Conservation (phyloP, 495 filamentous ascomycete genomes). For the Penicillium robsamsonii region DNA sequence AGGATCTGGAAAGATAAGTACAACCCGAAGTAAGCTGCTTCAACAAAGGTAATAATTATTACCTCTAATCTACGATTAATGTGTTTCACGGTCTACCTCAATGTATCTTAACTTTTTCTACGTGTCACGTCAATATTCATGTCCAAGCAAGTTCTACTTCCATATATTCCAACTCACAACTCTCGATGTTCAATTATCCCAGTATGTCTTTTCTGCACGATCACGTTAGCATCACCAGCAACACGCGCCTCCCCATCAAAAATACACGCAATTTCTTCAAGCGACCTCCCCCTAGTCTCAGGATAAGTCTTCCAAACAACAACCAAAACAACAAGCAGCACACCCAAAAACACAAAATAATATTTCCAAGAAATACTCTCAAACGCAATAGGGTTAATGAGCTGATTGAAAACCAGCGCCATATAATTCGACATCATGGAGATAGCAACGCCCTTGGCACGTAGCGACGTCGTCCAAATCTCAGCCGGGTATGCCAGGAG, state of each 20-base stretch:
- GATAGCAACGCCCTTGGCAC: slow-evolving; percentile 66
- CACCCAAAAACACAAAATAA: slow-evolving; percentile 57
- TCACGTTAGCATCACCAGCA: neutral
- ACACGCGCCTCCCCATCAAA: slow-evolving; percentile 38
- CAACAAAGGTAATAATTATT: neutral
- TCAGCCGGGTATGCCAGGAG: slow-evolving; percentile 60
- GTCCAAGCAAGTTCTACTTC: neutral
- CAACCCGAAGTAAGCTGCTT: slow-evolving; percentile 54
- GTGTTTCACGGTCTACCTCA: neutral
- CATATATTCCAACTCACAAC: neutral
- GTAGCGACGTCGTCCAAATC: slow-evolving; percentile 61
- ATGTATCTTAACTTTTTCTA: neutral
- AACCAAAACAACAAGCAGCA: slow-evolving; percentile 49
- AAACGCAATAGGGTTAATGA: slow-evolving; percentile 55
- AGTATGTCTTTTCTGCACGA: neutral
- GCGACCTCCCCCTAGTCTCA: slow-evolving; percentile 58
- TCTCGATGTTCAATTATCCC: neutral
- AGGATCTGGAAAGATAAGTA: slow-evolving; percentile 99
- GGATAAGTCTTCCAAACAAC: slow-evolving; percentile 62
- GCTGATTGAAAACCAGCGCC: slow-evolving; percentile 51
- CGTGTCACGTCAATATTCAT: neutral
- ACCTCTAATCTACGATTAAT: neutral
- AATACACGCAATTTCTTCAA: slow-evolving; percentile 59
- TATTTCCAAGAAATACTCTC: slow-evolving; percentile 50
- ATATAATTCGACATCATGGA: slow-evolving; percentile 55